Base-by-base conservation (phyloP, 2,329 filamentous ascomycete genomes). In the Aspergillus felis region DNA sequence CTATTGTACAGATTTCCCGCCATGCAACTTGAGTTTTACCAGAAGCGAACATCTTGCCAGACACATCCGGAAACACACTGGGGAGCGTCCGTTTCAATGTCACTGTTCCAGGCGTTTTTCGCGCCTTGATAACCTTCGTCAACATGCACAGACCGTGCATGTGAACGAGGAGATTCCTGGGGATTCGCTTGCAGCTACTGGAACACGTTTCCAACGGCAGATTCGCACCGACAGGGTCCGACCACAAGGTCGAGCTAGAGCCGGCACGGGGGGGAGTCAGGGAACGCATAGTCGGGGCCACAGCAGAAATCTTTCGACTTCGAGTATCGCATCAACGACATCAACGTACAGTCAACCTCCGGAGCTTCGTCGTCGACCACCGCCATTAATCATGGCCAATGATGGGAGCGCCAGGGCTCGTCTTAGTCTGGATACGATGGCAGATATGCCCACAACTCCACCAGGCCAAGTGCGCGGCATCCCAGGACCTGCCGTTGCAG, bases 61-160 rank as follows among this genome's bases (percentile, higher is more conserved):
- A 53, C 94, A 99, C 70, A 97, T 99, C 66, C 86, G 92, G 88
- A 97, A 97, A 84, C 94, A 99, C 70, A 99, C 94, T 0, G 94
- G 94, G 54, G 94, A 99, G 78, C 87, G 94, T 28, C 94, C 94
- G 0, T 99, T 97, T 68, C 90, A 95, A 74, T 99, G 94, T 66
- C 94, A 97, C 74, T 99, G 94, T 75, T 91, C 89, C 2, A 86
- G 94, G 52, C 86, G 92, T 55, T 99, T 99, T 73, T 97, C 94
- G 9, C 86, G 93, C 51, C 83, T 97, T 49, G 93, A 99, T 74
- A 99, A 99, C 70, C 79, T 99, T 53, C 87, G 94, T 58, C 94
- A 99, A 72, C 94, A 99, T 80, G 94, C 94, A 48, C 92, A 97
- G 74, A 97, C 94, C 0, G 94, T 99, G 1, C 94, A 99, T 72